Conservation (phyloP, 345 rosid genomes). For the Aethionema arabicum region DNA sequence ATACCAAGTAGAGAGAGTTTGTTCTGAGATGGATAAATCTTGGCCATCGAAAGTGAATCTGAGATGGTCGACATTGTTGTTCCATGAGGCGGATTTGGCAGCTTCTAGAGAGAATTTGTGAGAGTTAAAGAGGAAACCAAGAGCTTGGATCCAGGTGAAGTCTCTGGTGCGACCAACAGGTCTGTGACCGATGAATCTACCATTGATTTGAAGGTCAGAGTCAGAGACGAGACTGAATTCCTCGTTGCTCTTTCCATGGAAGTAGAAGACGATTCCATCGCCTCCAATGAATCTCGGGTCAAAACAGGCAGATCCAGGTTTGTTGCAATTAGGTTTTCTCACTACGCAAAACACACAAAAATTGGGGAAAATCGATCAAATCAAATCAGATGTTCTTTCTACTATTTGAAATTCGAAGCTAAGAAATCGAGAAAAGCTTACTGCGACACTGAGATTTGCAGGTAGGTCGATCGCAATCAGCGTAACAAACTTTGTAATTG, state of each 20-base stretch:
- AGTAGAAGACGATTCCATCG: constrained; percentile 59
- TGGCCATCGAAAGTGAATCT: too few species aligned
- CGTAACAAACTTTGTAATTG: constrained; percentile 40
- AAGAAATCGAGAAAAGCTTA: constrained; percentile 16
- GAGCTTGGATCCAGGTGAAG: constrained; percentile 62
- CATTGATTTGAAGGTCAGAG: constrained; percentile 51
- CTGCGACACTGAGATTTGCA: constrained; percentile 44
- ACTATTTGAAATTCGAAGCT: too few species aligned
- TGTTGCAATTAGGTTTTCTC: constrained; percentile 45
- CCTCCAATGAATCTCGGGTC: constrained; percentile 62
- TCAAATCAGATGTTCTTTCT: too few species aligned
- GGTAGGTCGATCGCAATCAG: constrained; percentile 40
- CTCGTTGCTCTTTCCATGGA: constrained; percentile 55
- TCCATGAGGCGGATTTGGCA: constrained; percentile 49
- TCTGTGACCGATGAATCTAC: constrained; percentile 55
- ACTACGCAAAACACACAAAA: constrained; percentile 5
- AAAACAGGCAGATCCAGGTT: constrained; percentile 58
- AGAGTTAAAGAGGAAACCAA: constrained; percentile 47
- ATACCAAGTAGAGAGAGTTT: too few species aligned
- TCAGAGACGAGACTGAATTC: constrained; percentile 56
- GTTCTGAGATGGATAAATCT: too few species aligned
- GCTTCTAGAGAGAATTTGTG: constrained; percentile 64
- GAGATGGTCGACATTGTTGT: constrained; percentile 53
- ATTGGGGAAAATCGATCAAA: too few species aligned
- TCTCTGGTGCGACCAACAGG: constrained; percentile 47